These are phyloP conservation scores for Ceratonia siliqua DNA, from an alignment of 306 rosid species.

Conservation along the genomic window DNA sequence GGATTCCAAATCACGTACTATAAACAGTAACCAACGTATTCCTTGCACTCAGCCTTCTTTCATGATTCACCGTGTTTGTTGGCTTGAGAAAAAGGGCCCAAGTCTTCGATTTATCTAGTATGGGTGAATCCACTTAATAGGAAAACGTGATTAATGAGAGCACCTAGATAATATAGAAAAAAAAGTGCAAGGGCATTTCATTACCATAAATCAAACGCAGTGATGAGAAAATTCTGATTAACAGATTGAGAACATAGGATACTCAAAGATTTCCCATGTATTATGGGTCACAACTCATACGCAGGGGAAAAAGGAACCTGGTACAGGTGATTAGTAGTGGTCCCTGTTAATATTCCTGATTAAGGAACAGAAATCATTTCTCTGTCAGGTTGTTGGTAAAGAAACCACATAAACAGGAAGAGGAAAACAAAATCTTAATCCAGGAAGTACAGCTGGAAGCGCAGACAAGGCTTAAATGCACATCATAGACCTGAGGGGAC, in stretches of 20 bases:
- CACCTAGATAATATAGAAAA: neutral
- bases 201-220: no score
- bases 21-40: slow-evolving; percentile 20
- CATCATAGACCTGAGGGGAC: slow-evolving; percentile 37
- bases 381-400: slow-evolving; percentile 32
- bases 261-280: neutral
- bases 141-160: neutral
- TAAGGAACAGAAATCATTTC: slow-evolving; percentile 26
- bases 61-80: neutral
- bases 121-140: neutral
- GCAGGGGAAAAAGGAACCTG: slow-evolving; percentile 32
- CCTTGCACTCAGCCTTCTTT: neutral
- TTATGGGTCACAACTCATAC: neutral
- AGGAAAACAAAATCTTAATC: slow-evolving; percentile 31
- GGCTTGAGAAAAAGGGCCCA: neutral
- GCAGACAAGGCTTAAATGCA: slow-evolving; percentile 30
- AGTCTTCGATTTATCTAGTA: neutral
- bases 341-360: slow-evolving; percentile 31
- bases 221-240: neutral
- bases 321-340: slow-evolving; percentile 29
- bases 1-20: slow-evolving; percentile 24
- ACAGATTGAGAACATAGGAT: slow-evolving; percentile 1
- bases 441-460: slow-evolving; percentile 42
- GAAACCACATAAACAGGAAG: slow-evolving; percentile 26
- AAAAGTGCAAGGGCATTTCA: no score